A percentile compares a stretch with the other conserved stretches of the same genome.
Conservation (phyloP, 345 rosid genomes). For the Rhodamnia argentea region DNA sequence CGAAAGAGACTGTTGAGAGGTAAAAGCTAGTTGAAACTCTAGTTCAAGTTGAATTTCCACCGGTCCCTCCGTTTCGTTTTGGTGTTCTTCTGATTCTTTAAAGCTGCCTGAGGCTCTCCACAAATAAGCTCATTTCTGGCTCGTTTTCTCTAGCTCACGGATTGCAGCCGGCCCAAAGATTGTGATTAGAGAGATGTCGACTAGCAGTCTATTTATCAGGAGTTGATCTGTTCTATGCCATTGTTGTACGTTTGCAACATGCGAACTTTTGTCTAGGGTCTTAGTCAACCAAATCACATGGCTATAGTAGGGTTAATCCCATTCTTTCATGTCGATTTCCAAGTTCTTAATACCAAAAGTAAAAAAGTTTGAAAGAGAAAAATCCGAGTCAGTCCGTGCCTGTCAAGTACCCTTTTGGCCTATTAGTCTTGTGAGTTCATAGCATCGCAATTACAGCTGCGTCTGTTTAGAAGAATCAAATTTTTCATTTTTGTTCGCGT, state of each 20-base stretch:
- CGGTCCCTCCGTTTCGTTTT: neutral
- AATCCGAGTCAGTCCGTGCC: too few relatives aligned
- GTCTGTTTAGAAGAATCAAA: neutral
- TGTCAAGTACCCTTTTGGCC: neutral
- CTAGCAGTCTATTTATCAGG: neutral
- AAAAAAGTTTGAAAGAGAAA: neutral
- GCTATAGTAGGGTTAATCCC: neutral
- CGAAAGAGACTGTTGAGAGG: neutral
- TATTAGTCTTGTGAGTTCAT: neutral
- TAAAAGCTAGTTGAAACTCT: neutral
- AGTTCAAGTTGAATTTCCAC: neutral
- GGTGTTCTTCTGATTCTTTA: neutral
- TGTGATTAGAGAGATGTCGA: neutral
- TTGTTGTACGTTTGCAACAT: neutral
- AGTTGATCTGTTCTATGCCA: neutral
- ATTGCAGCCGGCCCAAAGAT: too few relatives aligned
- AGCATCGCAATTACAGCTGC: neutral
- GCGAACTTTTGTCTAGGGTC: neutral
- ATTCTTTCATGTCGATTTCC: neutral
- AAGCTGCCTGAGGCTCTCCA: neutral
- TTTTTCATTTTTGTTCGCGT: neutral
- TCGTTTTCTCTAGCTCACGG: neutral
- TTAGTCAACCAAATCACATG: neutral
- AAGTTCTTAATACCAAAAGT: neutral
- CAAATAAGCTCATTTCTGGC: neutral